These are phyloP conservation scores for Taphrina pruni DNA, from an alignment of 1,139 yeast species.

Conservation along the genomic window DNA sequence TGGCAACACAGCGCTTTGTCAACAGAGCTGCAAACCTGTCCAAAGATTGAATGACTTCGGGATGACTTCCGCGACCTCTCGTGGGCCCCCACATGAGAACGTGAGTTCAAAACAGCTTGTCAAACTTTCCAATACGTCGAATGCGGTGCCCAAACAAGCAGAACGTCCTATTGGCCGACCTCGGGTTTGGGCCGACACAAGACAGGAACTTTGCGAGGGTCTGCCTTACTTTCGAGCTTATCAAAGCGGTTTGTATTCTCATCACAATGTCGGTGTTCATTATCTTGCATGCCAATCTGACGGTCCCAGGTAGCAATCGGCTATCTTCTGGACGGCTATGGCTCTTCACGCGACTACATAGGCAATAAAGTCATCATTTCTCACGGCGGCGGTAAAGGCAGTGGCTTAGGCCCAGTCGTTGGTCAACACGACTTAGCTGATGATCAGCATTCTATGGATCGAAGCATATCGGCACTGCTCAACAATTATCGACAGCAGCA, in stretches of 20 bases:
- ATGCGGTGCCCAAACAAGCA: too few relatives aligned
- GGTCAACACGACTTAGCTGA: conserved; percentile 1
- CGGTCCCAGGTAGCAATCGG: conserved; percentile 33
- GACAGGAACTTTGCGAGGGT: conserved; percentile 42
- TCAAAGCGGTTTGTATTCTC: conserved; percentile 20
- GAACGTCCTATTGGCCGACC: neutral
- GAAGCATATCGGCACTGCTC: conserved; percentile 30
- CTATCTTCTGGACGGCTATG: conserved; percentile 39
- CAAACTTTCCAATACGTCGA: too few relatives aligned
- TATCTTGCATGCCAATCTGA: neutral
- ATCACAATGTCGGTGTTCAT: neutral
- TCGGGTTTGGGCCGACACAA: conserved; percentile 24
- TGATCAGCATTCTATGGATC: conserved; percentile 16
- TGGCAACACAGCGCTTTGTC: too few relatives aligned
- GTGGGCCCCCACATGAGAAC: too few relatives aligned
- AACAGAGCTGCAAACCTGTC: neutral
- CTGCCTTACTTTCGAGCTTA: conserved; percentile 35
- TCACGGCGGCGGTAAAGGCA: conserved; percentile 30
- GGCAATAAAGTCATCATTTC: conserved; percentile 28
- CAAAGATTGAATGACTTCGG: too few relatives aligned
- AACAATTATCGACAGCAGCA: conserved; percentile 15
- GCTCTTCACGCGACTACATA: conserved; percentile 35
- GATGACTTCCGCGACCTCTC: neutral
- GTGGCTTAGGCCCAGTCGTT: neutral
- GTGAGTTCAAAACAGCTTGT: too few relatives aligned